Evolutionary conservation across 495 filamentous ascomycete species (phyloP), one percentile per base, ranked within the genome.

Genomic region (Podospora didyma): DNA sequence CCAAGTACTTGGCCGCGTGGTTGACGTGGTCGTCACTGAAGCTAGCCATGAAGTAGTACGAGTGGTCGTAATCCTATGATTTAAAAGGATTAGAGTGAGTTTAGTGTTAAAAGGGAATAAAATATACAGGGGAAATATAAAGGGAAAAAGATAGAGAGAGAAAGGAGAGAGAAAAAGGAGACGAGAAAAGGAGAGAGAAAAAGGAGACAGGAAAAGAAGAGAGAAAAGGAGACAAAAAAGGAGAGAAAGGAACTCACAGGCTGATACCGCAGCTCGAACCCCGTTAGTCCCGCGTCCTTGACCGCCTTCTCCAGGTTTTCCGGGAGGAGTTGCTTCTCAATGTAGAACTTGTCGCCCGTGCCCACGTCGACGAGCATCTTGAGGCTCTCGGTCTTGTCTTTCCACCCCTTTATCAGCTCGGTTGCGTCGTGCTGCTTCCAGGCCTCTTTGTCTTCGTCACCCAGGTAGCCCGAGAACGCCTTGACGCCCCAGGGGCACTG

Each of bases 371-470:
- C 88, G 22, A 96, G 69, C 17, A 86, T 76, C 67, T 89, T 86
- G 45, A 96, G 72, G 14, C 83, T 77, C 35, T 58, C 62, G 1
- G 84, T 84, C 59, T 79, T 83, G 85, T 83, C 94, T n/a, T n/a
- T n/a, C 51, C 79, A 78, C 78, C 82, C 85, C 34, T 42, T 55
- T 0, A 98, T 72, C 57, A 97, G 73, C 75, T 96, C 92, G 2
- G 91, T 93, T n/a, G 94, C 89, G 70, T 98, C 94, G 62, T 96
- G 86, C 72, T 84, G 82, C 71, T 84, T 85, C 93, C 94, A 96
- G 69, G 79, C 86, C 53, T 81, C 78, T 68, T 81, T 77, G 20
- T 87, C 69, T 39, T 87, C 69, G 42, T 83, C 82, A 17, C 86
- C 84, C 22, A 98, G 82, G 73, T 97, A 98, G 2, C 95, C 94